These are phyloP conservation scores for Mimosa pudica DNA, from an alignment of 306 rosid genomes.

Conservation along the genomic window DNA sequence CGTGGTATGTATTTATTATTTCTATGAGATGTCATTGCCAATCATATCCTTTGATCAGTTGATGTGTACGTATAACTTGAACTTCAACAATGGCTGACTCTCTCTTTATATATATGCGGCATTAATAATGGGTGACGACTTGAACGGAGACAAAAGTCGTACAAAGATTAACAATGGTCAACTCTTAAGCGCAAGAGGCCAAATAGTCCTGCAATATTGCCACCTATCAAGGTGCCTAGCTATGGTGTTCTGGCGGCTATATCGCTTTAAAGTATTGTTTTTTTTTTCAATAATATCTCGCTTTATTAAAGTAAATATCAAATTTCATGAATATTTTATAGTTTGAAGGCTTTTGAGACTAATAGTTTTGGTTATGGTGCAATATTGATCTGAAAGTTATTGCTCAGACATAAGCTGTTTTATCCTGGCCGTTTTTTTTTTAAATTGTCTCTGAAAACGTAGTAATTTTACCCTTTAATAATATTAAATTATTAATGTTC, in stretches of 20 bases:
- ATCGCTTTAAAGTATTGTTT: neutral
- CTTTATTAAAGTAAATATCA: neutral
- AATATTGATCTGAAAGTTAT: too few species aligned
- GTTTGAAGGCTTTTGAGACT: too few species aligned
- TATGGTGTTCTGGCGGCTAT: slow-evolving; percentile 25
- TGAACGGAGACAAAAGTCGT: slow-evolving; percentile 42
- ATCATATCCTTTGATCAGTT: slow-evolving; percentile 32
- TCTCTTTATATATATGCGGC: too few species aligned
- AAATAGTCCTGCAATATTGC: slow-evolving; percentile 29
- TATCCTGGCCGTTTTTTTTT: too few species aligned
- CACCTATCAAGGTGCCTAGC: slow-evolving; percentile 10
- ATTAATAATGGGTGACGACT: slow-evolving; percentile 36
- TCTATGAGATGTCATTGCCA: slow-evolving; percentile 36
- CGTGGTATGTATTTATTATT: neutral
- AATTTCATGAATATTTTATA: neutral
- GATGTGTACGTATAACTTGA: slow-evolving; percentile 37
- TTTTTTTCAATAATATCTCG: neutral
- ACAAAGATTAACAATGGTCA: slow-evolving; percentile 43
- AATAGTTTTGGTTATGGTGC: too few species aligned
- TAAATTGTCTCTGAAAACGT: too few species aligned
- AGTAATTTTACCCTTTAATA: too few species aligned
- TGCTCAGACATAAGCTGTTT: too few species aligned
- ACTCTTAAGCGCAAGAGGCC: slow-evolving; percentile 41
- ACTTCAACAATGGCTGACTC: slow-evolving; percentile 36
- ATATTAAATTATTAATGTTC: too few species aligned